Base-by-base conservation (phyloP, 495 filamentous ascomycete species). In the Aspergillus conjunctus region DNA sequence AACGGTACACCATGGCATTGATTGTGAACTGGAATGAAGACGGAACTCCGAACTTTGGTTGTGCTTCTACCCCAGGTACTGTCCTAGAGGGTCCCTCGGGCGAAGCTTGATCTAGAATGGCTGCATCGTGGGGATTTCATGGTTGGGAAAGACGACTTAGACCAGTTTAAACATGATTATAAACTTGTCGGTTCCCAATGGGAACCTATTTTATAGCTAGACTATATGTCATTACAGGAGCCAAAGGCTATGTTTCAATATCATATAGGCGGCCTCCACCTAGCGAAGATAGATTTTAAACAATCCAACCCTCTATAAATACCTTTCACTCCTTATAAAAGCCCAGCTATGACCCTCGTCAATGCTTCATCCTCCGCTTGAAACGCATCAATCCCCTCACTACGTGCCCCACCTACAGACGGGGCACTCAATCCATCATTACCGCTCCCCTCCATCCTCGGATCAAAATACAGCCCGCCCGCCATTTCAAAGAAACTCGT, bases 401-500 rank as follows among this genome's bases (percentile, higher is more conserved):
- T 63, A 15, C 44, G 49, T 53, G 1, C 56, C 18, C 17, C 17
- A 5, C 44, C 44, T 4, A 18, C 44, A 17, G 18, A 54, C 51
- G 12, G 52, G 49, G 44, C 32, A 51, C 31, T 22, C 59, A 32
- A 61, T 44, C 22, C 54, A 56, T 31, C 61, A 12, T 39, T 50
- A 31, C 18, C 46, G 8, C 22, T 43, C 4, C 21, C 58, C 9
- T 63, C 56, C 30, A 51, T 17, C 41, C 56, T 32, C 0, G 74
- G 65, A 50, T 75, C 69, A 51, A 74, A 76, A 21, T 77, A 77
- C 9, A 78, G 60, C 4, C 68, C 74, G 3, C 77, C 77, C 0
- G 77, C 75, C 52, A 76, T 72, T 56, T 78, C 77, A 59, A 79
- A 79, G 62, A 79, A 79, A 54, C 70, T 77, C 17, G 75, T 79